Evolutionary conservation across 2,329 filamentous ascomycete species (phyloP), one percentile per base, ranked within the genome.

Genomic region (Raffaelea albimanens): DNA sequence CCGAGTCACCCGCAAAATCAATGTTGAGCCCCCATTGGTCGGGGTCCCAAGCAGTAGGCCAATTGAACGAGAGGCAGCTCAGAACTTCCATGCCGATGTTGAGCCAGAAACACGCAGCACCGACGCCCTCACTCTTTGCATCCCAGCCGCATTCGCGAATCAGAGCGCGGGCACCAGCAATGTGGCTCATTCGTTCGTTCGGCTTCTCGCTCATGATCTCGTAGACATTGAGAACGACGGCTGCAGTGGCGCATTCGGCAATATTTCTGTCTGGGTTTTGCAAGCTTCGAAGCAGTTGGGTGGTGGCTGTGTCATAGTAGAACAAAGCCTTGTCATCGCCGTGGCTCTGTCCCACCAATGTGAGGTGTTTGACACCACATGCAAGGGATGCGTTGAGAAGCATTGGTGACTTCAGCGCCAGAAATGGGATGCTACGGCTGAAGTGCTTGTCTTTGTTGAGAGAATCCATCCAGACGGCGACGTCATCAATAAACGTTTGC

Each of bases 61-160:
- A 95, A 61, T 91, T 89, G 64, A 88, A 88, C 54, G 87, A 83
- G 16, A 96, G 70, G 62, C 89, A 95, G 53, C 81, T 87, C 23
- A 96, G 71, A n/a, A 96, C 72, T 61, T 97, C 91, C 75, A 95
- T 85, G 16, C 84, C 85, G 16, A 95, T 82, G 57, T 94, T 95
- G 34, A 96, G 71, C 90, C 91, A 96, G 66, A 96, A 96, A 63
- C 90, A 96, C 1, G 90, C 88, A 0, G 82, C 79, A 1, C 88
- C 90, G 19, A 95, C 79, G 0, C 90, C 89, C 1, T 74, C 76
- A 33, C 85, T 85, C 52, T 73, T 79, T 0, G 87, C 87, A 57
- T 87, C 84, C 91, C 91, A 96, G 4, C 82, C 80, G 58, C 89
- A 95, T 60, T 95, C 88, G 52, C 88, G 87, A 57, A 96, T 90